Conservation (phyloP, 1,139 yeast species). For the Protomyces inouyei region DNA sequence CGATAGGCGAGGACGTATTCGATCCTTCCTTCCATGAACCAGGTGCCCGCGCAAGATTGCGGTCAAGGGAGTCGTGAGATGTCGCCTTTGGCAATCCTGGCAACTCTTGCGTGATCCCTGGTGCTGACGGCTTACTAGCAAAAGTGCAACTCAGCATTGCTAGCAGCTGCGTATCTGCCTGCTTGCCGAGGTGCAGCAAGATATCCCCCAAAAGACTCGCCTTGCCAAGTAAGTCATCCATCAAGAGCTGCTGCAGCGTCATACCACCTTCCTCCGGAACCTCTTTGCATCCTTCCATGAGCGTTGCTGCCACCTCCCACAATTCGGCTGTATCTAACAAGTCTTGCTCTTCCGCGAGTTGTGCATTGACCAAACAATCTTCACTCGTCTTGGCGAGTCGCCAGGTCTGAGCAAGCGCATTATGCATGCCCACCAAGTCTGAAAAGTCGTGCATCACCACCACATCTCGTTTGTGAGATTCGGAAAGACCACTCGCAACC, state of each 20-base stretch:
- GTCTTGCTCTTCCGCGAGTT: conserved; percentile 65
- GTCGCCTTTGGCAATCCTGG: background rate
- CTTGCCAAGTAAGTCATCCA: conserved; percentile 37
- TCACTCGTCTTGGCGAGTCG: conserved; percentile 65
- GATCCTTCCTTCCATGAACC: background rate
- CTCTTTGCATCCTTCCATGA: background rate
- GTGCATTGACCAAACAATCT: conserved; percentile 63
- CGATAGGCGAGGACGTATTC: background rate
- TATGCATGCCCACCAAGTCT: conserved; percentile 68
- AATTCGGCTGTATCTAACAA: conserved; percentile 62
- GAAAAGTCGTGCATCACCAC: conserved; percentile 64
- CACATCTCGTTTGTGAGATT: conserved; percentile 41
- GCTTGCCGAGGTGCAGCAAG: conserved; percentile 57
- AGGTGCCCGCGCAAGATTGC: conserved; percentile 18
- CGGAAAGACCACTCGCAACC: background rate
- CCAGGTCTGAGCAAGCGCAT: conserved; percentile 63
- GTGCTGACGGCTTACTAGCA: conserved; percentile 26
- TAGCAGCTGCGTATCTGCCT: conserved; percentile 76
- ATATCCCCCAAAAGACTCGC: conserved; percentile 67
- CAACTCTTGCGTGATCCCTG: background rate
- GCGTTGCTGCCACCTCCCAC: conserved; percentile 58
- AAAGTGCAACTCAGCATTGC: conserved; percentile 78
- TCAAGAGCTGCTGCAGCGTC: conserved; percentile 1
- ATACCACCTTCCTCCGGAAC: background rate
- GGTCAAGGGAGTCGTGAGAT: background rate